A percentile compares a stretch with the other conserved stretches of the same genome.
These are phyloP conservation scores for Hygrophila difformis DNA, from an alignment of 257 asterid genomes.

Conservation along the genomic window DNA sequence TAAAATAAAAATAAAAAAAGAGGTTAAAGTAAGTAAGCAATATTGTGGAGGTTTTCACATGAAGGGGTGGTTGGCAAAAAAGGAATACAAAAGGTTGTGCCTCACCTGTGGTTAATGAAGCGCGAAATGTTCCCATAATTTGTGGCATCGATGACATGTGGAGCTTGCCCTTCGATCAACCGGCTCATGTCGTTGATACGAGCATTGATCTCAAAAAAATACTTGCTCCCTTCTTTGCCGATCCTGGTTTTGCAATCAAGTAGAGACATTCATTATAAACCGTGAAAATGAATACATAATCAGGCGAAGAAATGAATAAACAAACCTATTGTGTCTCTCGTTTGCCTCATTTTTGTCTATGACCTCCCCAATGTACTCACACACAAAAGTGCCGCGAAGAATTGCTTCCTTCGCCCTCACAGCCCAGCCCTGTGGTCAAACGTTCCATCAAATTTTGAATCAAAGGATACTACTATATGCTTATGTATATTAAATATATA, in stretches of 20 bases:
- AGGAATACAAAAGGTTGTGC: background rate
- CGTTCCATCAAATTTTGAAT: background rate
- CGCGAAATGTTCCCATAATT: constrained; percentile 91
- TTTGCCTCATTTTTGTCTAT: constrained; percentile 75
- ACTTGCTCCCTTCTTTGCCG: constrained; percentile 49
- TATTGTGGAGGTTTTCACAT: no score
- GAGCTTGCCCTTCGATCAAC: constrained; percentile 65
- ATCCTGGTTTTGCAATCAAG: constrained; percentile 26
- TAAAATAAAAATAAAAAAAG: no score
- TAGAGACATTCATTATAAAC: no score
- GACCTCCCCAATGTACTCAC: constrained; percentile 94
- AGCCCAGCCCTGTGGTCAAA: constrained; percentile 79
- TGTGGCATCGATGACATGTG: constrained; percentile 78
- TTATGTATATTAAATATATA: background rate
- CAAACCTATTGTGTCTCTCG: constrained; percentile 70
- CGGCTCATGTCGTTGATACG: constrained; percentile 75
- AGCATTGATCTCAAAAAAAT: constrained; percentile 65
- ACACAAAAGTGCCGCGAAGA: constrained; percentile 82
- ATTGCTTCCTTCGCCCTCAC: constrained; percentile 83
- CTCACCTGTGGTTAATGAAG: constrained; percentile 93
- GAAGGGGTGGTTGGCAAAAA: no score
- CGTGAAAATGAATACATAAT: no score
- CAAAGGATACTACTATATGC: no score
- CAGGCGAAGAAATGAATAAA: background rate
- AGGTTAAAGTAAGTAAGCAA: background rate